Evolutionary conservation across 345 rosid species (phyloP).

Genomic region (Pseudoturritis turrita): DNA sequence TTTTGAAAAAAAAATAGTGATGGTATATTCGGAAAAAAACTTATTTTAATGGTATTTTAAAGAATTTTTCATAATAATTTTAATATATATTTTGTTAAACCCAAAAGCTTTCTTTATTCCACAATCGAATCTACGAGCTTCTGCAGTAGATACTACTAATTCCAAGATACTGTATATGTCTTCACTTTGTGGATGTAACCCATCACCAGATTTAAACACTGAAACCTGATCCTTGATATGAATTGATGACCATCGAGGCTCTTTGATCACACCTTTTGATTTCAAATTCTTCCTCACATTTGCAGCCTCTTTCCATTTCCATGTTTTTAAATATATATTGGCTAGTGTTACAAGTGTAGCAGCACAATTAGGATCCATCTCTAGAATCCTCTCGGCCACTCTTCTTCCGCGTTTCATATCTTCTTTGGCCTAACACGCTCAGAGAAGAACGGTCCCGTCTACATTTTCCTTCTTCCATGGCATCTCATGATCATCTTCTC

Average conservation of each 20-base stretch:
- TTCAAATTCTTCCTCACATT: slow-evolving; percentile 60
- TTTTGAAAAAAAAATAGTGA: too few species aligned
- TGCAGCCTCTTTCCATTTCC: slow-evolving; percentile 81
- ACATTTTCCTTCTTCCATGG: slow-evolving; percentile 66
- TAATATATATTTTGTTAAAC: too few species aligned
- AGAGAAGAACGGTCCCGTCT: slow-evolving; percentile 77
- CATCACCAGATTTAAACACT: slow-evolving; percentile 65
- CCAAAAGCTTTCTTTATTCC: not conserved
- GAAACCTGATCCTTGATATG: slow-evolving; percentile 45
- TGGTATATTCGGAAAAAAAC: too few species aligned
- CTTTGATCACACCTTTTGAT: slow-evolving; percentile 71
- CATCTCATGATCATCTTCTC: slow-evolving; percentile 67
- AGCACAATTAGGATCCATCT: slow-evolving; percentile 64
- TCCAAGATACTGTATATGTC: slow-evolving; percentile 48
- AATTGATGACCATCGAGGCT: slow-evolving; percentile 71
- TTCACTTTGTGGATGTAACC: slow-evolving; percentile 47
- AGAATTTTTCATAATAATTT: too few species aligned
- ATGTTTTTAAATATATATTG: slow-evolving; percentile 62
- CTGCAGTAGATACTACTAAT: slow-evolving; percentile 36
- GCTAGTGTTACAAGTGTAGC: slow-evolving; percentile 75
- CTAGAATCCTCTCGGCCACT: slow-evolving; percentile 60
- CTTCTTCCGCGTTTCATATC: slow-evolving; percentile 60
- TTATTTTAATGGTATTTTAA: too few species aligned
- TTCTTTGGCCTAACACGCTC: slow-evolving; percentile 58
- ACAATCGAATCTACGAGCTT: slow-evolving; percentile 24